Base-by-base conservation (phyloP, 2,329 filamentous ascomycete genomes). In the Apiospora arundinis region DNA sequence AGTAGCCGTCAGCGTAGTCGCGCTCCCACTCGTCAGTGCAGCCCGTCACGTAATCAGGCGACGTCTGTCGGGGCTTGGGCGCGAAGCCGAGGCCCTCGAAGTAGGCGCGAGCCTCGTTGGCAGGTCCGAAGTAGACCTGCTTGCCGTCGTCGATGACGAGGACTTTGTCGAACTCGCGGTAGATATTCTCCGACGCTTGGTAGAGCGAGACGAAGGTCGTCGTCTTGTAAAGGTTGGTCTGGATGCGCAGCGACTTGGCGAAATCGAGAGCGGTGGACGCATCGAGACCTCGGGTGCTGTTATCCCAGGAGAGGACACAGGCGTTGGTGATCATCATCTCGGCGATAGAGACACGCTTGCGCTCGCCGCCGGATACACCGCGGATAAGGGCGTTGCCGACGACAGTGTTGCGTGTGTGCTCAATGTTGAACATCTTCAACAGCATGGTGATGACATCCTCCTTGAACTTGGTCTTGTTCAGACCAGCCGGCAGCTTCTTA, bases 391-490 rank as follows among this genome's bases (percentile, higher is more conserved):
- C 89, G 74, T 96, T 92, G 9, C 95, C 95, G 37, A 97, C 94
- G 42, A 95, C 90, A 0, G 95, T 98, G 79, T 95, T 89, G 69
- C 90, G 88, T 0, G 94, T 97, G 81, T 97, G 94, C 80, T 95
- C 92, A 70, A 97, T 97, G 79, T 95, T 96, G 86, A 97, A 97
- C 93, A 97, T 96, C 78, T 93, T 94, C 69, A 97, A 85, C 72
- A 97, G 86, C 77, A 92, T 89, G 23, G 90, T 87, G 73, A 95
- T 87, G 71, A 97, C 90, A 75, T 91, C 90, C 68, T 92, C 87
- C 83, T 95, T 95, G 84, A 95, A 95, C 21, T 92, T 91, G 7
- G 82, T 80, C 79, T 93, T 92, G 49, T 89, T 91, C 75, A 96
- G 87, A 28, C 93, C 93, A 4, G 87, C 89, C 0, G 93, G 93